Percentiles rank a stretch among this genome's conserved stretches.
Conservation (phyloP, 164 flowering plant genomes). For the Stephania yunnanensis region DNA sequence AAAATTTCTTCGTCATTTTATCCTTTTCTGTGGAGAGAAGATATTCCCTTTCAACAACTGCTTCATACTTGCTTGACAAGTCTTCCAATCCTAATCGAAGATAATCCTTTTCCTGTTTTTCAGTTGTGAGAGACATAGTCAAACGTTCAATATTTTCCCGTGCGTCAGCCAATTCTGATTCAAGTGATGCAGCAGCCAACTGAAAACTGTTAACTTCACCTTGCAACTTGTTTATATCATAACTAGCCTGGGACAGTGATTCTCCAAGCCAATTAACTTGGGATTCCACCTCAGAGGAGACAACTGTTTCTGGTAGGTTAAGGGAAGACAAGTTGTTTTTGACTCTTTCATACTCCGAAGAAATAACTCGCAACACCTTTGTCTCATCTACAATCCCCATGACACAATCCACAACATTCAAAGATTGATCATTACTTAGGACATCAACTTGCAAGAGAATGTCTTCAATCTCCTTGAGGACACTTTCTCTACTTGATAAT, state of each 20-base stretch:
- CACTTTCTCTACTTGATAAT: slow-evolving; percentile 33
- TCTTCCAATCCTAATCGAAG: slow-evolving; percentile 49
- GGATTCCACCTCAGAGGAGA: slow-evolving; percentile 37
- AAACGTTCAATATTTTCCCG: slow-evolving; percentile 45
- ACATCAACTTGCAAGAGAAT: slow-evolving; percentile 33
- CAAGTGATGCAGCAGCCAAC: slow-evolving; percentile 15
- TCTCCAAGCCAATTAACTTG: slow-evolving; percentile 55
- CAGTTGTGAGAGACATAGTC: slow-evolving; percentile 42
- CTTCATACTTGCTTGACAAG: slow-evolving; percentile 35
- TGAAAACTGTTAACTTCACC: slow-evolving; percentile 28
- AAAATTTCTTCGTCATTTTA: slow-evolving; percentile 32
- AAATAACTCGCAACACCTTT: slow-evolving; percentile 28
- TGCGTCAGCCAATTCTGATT: slow-evolving; percentile 28
- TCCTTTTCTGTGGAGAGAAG: slow-evolving; percentile 29
- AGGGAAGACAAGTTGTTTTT: slow-evolving; percentile 37
- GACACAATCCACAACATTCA: slow-evolving; percentile 41
- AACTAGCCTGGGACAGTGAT: slow-evolving; percentile 45
- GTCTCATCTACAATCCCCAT: slow-evolving; percentile 63
- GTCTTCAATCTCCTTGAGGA: slow-evolving; percentile 48
- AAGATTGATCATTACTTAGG: slow-evolving; percentile 37
- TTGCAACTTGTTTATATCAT: slow-evolving; percentile 38
- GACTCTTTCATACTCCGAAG: slow-evolving; percentile 38
- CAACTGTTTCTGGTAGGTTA: slow-evolving; percentile 52
- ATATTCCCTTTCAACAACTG: slow-evolving; percentile 32
- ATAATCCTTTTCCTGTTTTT: slow-evolving; percentile 52